Conservation (phyloP, 2,329 filamentous ascomycete species). For the Curvularia spicifera region DNA sequence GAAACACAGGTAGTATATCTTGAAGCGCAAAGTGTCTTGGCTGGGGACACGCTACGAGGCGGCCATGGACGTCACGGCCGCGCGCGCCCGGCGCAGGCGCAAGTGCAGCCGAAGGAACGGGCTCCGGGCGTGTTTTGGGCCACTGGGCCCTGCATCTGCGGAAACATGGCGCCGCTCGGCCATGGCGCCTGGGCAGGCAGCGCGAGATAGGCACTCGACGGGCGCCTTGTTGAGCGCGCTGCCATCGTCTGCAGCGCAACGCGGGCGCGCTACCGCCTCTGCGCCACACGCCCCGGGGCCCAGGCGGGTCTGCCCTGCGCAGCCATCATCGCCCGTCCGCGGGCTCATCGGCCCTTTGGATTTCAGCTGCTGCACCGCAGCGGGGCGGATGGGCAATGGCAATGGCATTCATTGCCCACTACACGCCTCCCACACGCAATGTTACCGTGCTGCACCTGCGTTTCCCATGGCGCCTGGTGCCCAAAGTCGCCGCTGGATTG, state of each 20-base stretch:
- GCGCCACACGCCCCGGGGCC: neutral
- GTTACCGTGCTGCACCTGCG: neutral
- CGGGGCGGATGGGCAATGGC: conserved; percentile 1
- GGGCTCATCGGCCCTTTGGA: neutral
- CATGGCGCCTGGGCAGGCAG: neutral
- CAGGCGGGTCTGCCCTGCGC: neutral
- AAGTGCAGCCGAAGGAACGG: neutral
- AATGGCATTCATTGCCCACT: neutral
- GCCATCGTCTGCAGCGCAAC: too few relatives aligned
- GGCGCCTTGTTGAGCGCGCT: neutral
- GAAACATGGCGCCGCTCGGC: neutral
- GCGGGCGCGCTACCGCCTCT: neutral
- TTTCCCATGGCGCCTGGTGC: neutral
- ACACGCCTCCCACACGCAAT: neutral
- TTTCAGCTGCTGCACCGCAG: neutral
- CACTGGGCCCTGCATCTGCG: neutral
- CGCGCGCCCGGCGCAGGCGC: conserved; percentile 8
- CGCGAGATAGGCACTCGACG: too few relatives aligned
- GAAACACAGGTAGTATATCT: conserved; percentile 16
- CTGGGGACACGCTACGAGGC: neutral
- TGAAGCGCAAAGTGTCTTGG: conserved; percentile 33
- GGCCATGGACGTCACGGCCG: conserved; percentile 19
- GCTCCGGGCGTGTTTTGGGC: neutral
- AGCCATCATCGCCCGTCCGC: neutral
- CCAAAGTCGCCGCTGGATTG: neutral